Evolutionary conservation across 768 basidiomycete species (phyloP), one percentile per base, ranked within the genome.

Genomic region (Cantharellus anzutake): DNA sequence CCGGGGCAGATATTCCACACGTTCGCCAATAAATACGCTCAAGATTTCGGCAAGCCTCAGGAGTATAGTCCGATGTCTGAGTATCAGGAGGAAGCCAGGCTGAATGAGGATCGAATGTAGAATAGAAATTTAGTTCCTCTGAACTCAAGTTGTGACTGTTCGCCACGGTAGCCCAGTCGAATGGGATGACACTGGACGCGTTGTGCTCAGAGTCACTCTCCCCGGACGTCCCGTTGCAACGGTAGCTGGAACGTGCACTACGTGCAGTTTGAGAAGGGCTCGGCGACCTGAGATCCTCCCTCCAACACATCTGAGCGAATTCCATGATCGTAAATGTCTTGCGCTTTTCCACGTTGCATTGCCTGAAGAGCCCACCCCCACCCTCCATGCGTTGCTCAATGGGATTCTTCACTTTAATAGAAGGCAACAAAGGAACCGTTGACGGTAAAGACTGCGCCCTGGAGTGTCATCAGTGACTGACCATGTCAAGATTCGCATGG

Each of bases 21-120:
- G 86, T 91, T 58, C 92, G 76, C 96, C 96, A 99, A 70, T 82
- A 97, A 59, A 83, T 78, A 39, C 92, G 76, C 71, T 97, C 93
- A 20, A 98, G 76, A 62, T 83, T 81, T 61, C 80, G 78, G 68
- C 93, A 96, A 62, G 88, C 86, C 62, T 94, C 91, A 7, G 79
- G 76, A 0, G 87, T 92, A 66, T 92, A 99, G 68, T 97, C 91
- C 14, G 76, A 72, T 0, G 81, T 67, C 4, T 73, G 75, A 0
- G 88, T 93, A 58, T 79, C 78, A 1, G 76, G 73, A 4, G 92
- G 92, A 4, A 94, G 71, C 91, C 91, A 96, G 61, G 83, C 81
- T 4, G 73, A 72, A 48, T 75, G 73, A 0, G 86, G 85, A 58
- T 85, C 79, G 66, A 93, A 94, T 0, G 72, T 72, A 51, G 82